Percentiles rank a stretch among this genome's conserved stretches.
Evolutionary conservation across 192 early-diverging fungal species (phyloP).

Genomic region (Coemansia sp.): DNA sequence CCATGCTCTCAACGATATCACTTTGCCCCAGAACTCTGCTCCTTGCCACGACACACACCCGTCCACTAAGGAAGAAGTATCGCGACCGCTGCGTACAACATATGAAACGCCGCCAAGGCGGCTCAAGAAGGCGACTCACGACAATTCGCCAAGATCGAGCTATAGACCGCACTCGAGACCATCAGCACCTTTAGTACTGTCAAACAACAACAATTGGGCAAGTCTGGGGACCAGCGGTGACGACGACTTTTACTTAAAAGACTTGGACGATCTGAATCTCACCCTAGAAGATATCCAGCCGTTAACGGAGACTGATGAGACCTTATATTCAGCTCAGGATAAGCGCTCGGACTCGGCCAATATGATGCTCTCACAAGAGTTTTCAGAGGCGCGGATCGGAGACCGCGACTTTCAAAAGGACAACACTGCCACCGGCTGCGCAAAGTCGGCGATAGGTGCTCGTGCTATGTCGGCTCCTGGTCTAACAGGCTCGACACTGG

Average conservation of each 20-base stretch:
- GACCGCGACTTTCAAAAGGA: background rate
- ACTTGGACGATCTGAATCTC: conserved; percentile 31
- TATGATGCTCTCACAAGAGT: conserved; percentile 34
- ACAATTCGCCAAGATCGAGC: conserved; percentile 4
- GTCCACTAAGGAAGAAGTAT: background rate
- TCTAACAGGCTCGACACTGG: conserved; percentile 17
- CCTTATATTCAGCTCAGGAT: conserved; percentile 42
- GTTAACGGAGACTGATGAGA: conserved; percentile 39
- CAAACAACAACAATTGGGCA: conserved; percentile 11
- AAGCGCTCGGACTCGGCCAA: conserved; percentile 19
- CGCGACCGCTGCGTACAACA: background rate
- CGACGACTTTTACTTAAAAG: conserved; percentile 26
- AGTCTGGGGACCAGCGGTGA: conserved; percentile 12
- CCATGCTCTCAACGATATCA: background rate
- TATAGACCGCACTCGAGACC: background rate
- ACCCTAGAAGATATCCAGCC: conserved; percentile 47
- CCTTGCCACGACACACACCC: background rate
- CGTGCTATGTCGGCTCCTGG: conserved; percentile 23
- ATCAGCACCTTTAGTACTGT: conserved; percentile 3
- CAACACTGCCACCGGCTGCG: conserved; percentile 3
- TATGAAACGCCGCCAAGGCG: background rate
- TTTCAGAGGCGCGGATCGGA: conserved; percentile 16
- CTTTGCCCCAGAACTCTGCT: conserved; percentile 1
- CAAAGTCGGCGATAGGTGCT: background rate
- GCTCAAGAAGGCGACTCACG: background rate